Base-by-base conservation (phyloP, 768 basidiomycete species). In the Suillus subluteus region DNA sequence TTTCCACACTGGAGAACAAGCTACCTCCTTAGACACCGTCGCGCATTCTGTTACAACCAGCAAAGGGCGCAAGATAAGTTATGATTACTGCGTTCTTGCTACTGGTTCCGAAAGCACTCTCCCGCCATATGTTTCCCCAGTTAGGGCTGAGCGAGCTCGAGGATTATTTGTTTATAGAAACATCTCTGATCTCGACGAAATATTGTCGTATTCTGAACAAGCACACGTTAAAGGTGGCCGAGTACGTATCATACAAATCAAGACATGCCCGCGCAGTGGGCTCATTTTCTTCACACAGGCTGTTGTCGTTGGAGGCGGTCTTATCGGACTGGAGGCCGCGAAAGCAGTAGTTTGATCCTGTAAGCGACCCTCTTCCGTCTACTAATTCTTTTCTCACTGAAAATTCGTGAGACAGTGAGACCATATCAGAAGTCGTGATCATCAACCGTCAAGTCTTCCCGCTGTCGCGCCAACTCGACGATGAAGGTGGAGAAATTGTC, bases 81-180 rank as follows among this genome's bases (percentile, higher is more conserved):
- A 91, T 71, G 87, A 90, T 72, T 83, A 83, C 62, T 89, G 89
- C 58, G 79, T 92, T 30, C 76, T 93, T 41, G 88, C 90, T 1
- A 91, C 91, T 0, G 91, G 91, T 2, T 91, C 90, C 0, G 81
- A 81, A 30, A 89, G 90, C 1, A 82, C 82, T 2, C 79, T 91
- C 18, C 91, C 91, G 4, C 79, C 85, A 0, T 90, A 88, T 70
- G 76, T 86, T 41, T 78, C 86, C 6, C 69, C 77, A 1, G 78
- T 80, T 38, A 70, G 79, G 18, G 78, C 80, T 4, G 76, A 73
- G 21, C 74, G 71, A 38, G 83, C 81, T 8, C 81, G 80, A 44
- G 91, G 91, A 5, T 77, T 89, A 3, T 91, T 91, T 66, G 89
- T 90, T 0, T 93, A 93, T 72, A 85, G 91, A 40, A 91, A 86